Evolutionary conservation across 495 filamentous ascomycete species (phyloP), one percentile per base, ranked within the genome.

Genomic region (Penicillium cinerascens): DNA sequence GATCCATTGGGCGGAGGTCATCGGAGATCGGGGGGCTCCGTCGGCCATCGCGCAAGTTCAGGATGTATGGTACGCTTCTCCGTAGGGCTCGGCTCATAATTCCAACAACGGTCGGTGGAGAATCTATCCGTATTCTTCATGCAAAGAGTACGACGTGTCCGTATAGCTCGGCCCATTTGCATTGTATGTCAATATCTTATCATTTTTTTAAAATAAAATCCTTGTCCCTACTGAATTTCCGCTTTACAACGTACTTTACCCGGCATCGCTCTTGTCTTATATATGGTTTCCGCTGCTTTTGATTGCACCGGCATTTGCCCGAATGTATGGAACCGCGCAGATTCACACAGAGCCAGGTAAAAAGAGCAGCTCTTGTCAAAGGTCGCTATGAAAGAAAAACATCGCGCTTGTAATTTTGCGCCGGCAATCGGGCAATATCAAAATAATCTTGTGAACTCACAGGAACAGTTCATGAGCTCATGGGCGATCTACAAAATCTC

Each of bases 1-100:
- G 46, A 56, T 60, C 56, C 60, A 60, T 56, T 36, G 23, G 39
- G 42, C 49, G 59, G 59, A 55, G 54, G 33, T 50, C 54, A 38
- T 55, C 58, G 58, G 58, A 36, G 25, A 27, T 23, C 42, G 43
- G 22, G n/a, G 21, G 9, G 9, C 11, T 33, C 29, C 29, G 29
- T 33, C 29, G 29, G 29, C 29, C 29, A 33, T 33, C 29, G 10
- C 29, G 29, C 29, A 33, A 33, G 1, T 33, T 33, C 29, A 29
- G 26, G 26, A 29, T 10, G 11, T 26, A 26, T 3, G 25, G 7
- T 7, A 26, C 25, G 7, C n/a, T n/a, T n/a, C n/a, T n/a, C n/a
- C n/a, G n/a, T 23, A 23, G 22, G 22, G 22, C 22, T 23, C 22
- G 22, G 22, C 26, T 10, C 7, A 8, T 11, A 13, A 11, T 33